A percentile compares a stretch with the other conserved stretches of the same genome.
Evolutionary conservation across 1,284 basidiomycete species (phyloP).

Genomic region (Melampsora americana): DNA sequence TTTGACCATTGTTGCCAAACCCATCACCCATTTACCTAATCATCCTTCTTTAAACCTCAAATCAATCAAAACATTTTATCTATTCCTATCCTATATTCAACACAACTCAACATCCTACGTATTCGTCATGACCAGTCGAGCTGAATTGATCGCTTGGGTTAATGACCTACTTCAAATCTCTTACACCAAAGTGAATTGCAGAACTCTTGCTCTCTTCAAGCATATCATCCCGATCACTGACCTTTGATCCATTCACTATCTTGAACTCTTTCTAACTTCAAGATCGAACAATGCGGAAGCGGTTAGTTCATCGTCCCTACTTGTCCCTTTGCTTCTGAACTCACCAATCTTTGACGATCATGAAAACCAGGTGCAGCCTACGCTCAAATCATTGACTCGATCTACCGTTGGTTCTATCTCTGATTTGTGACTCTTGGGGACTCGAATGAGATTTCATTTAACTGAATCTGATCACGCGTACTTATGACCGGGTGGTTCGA

Average conservation of each 20-base stretch:
- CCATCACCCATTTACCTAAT: no score
- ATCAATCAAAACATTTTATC: no score
- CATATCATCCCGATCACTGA: conserved; percentile 15
- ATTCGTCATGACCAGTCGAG: conserved; percentile 57
- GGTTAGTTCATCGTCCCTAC: conserved; percentile 6
- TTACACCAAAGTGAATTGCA: conserved; percentile 88
- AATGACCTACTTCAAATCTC: conserved; percentile 86
- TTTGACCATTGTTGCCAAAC: no score
- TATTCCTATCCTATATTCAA: no score
- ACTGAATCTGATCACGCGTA: conserved; percentile 16
- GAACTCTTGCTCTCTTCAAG: conserved; percentile 59
- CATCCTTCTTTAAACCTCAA: no score
- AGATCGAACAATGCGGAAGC: conserved; percentile 39
- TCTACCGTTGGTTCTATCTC: conserved; percentile 66
- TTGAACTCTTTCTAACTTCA: not conserved
- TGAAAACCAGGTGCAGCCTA: conserved; percentile 50
- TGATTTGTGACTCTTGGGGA: not conserved
- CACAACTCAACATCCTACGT: no score
- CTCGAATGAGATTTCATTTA: conserved; percentile 13
- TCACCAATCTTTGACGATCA: conserved; percentile 62
- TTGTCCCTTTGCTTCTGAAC: not conserved
- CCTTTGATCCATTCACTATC: not conserved
- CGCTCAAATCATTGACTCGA: conserved; percentile 72
- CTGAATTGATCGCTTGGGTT: conserved; percentile 86
- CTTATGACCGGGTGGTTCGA: not conserved